Conservation (phyloP, 2,329 filamentous ascomycete species). For the Talaromyces albobiverticillius region DNA sequence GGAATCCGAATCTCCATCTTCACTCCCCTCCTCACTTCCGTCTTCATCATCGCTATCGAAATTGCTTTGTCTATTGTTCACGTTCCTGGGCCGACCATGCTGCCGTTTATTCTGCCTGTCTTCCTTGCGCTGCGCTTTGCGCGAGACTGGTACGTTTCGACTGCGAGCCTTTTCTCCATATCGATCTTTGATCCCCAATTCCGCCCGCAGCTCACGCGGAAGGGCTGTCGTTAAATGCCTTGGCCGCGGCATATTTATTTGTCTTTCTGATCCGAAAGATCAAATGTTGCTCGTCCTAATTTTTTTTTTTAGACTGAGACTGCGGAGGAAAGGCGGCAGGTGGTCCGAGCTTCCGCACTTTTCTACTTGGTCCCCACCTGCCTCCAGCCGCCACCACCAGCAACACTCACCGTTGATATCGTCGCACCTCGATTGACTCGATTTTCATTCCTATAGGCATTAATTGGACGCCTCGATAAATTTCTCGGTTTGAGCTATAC, state of each 20-base stretch:
- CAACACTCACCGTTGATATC: conserved; percentile 5
- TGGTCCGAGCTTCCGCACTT: conserved; percentile 20
- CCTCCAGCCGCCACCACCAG: conserved; percentile 14
- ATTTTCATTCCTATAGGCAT: background rate
- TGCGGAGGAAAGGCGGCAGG: conserved; percentile 5
- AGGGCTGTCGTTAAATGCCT: conserved; percentile 42
- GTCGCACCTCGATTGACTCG: background rate
- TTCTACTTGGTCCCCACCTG: conserved; percentile 10
- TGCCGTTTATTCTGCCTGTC: conserved; percentile 61
- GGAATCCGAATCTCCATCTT: background rate
- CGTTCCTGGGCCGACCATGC: conserved; percentile 17
- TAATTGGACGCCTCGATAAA: background rate
- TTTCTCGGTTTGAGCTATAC: background rate
- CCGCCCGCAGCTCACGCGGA: conserved; percentile 36
- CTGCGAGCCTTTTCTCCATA: conserved; percentile 32
- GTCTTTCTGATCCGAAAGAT: too few species aligned
- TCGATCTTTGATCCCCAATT: conserved; percentile 39
- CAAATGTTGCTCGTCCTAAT: background rate
- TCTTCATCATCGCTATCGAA: conserved; percentile 26
- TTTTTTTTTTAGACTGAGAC: background rate
- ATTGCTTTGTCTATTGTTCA: conserved; percentile 25
- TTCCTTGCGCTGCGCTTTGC: conserved; percentile 67
- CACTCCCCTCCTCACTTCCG: conserved; percentile 19
- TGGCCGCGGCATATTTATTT: conserved; percentile 23
- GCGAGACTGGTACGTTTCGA: conserved; percentile 30